Conservation (phyloP, 306 rosid species). For the Hippophae rhamnoides region DNA sequence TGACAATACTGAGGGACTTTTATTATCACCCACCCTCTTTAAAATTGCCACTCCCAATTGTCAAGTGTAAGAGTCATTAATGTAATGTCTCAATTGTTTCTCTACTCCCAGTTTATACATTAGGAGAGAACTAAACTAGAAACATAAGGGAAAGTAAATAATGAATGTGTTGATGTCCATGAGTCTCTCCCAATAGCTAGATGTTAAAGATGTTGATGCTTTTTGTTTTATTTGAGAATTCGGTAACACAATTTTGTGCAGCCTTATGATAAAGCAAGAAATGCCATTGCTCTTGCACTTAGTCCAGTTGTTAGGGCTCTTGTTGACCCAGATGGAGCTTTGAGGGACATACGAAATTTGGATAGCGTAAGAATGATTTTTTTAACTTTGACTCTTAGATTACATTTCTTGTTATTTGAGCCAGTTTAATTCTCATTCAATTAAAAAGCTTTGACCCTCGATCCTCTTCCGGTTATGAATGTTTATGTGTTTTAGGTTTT, state of each 20-base stretch:
- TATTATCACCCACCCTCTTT: too few species aligned
- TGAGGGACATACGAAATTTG: constrained; percentile 78
- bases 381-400: constrained; percentile 4
- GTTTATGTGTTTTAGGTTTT: neutral
- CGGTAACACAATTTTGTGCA: constrained; percentile 26
- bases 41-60: too few species aligned
- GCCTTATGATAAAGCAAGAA: constrained; percentile 97
- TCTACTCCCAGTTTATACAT: too few species aligned
- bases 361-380: constrained; percentile 59
- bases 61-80: too few species aligned
- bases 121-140: too few species aligned
- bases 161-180: neutral
- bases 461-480: neutral
- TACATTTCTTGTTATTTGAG: constrained; percentile 11
- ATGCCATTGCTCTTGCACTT: constrained; percentile 88
- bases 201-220: constrained; percentile 4
- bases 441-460: neutral
- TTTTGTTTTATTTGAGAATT: constrained; percentile 3
- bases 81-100: too few species aligned
- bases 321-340: constrained; percentile 88
- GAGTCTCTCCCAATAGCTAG: neutral
- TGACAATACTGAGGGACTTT: neutral
- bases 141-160: neutral
- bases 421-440: neutral
- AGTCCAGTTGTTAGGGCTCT: constrained; percentile 98